Conservation (phyloP, 331 rosid species). For the Malus hybrid region DNA sequence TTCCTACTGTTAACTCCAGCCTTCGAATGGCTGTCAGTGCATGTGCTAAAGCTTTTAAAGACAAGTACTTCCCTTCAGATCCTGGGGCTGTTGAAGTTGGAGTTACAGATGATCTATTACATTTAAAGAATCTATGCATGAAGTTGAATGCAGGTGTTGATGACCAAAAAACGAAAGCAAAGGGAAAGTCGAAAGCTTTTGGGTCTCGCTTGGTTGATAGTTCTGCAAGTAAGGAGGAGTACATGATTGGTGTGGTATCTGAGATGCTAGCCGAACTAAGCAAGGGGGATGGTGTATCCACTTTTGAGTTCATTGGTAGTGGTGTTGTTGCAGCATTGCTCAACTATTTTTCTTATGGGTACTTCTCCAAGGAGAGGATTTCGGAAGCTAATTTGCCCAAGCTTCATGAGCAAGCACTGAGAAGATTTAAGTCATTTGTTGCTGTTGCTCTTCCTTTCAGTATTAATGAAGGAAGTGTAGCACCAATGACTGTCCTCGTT, state of each 20-base stretch:
- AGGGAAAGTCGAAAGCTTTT: slow-evolving; percentile 77
- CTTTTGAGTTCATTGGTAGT: slow-evolving; percentile 97
- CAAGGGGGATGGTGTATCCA: slow-evolving; percentile 98
- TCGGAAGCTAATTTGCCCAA: slow-evolving; percentile 70
- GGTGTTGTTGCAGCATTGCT: slow-evolving; percentile 89
- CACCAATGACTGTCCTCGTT: slow-evolving; percentile 77
- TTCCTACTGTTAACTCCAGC: slow-evolving; percentile 60
- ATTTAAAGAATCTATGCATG: slow-evolving; percentile 69
- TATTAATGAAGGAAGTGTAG: slow-evolving; percentile 22
- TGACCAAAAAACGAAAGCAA: slow-evolving; percentile 67
- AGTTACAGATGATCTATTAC: slow-evolving; percentile 84
- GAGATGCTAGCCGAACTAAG: slow-evolving; percentile 88
- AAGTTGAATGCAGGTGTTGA: slow-evolving; percentile 69
- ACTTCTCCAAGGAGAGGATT: slow-evolving; percentile 69
- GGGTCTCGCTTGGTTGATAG: slow-evolving; percentile 46
- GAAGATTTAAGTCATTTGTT: slow-evolving; percentile 76
- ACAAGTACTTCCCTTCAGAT: slow-evolving; percentile 79
- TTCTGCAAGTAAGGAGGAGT: slow-evolving; percentile 52
- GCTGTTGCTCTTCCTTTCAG: slow-evolving; percentile 71
- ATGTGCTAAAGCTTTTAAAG: slow-evolving; percentile 79
- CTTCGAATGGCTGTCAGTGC: slow-evolving; percentile 70
- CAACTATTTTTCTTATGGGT: slow-evolving; percentile 82
- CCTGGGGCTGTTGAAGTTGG: slow-evolving; percentile 75
- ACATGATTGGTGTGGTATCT: slow-evolving; percentile 56
- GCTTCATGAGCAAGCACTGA: slow-evolving; percentile 81